These are phyloP conservation scores for Fusarium sp. DNA, from an alignment of 2,329 filamentous ascomycete genomes.

Conservation along the genomic window DNA sequence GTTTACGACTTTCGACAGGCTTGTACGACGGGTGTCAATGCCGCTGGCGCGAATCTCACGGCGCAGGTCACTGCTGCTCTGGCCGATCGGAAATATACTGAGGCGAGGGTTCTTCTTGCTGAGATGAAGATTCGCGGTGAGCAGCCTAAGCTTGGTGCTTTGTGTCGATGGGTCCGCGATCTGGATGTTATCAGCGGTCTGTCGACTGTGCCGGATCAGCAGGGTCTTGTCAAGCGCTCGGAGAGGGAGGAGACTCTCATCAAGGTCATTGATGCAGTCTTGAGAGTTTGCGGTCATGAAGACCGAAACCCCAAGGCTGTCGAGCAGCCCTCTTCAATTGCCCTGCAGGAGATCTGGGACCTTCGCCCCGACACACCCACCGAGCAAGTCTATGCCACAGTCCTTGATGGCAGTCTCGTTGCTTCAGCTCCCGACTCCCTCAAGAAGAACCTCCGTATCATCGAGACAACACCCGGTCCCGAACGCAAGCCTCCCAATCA, in stretches of 20 bases:
- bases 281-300: constrained; percentile 71
- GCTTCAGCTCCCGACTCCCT: constrained; percentile 53
- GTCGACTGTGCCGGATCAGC: constrained; percentile 64
- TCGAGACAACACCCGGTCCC: constrained; percentile 71
- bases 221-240: constrained; percentile 53
- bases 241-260: constrained; percentile 67
- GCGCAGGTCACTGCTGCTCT: constrained; percentile 74
- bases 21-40: constrained; percentile 74
- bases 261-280: constrained; percentile 70
- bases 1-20: constrained; percentile 77
- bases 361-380: constrained; percentile 59
- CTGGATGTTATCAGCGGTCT: constrained; percentile 76
- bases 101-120: constrained; percentile 73
- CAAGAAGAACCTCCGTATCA: constrained; percentile 62
- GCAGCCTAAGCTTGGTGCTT: constrained; percentile 73
- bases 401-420: constrained; percentile 69
- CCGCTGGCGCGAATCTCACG: constrained; percentile 71
- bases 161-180: constrained; percentile 79
- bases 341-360: constrained; percentile 71
- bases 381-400: constrained; percentile 65
- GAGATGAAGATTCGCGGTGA: constrained; percentile 77
- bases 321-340: constrained; percentile 58
- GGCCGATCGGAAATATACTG: constrained; percentile 72
- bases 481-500: constrained; percentile 76
- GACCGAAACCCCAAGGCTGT: constrained; percentile 59